A percentile compares a stretch with the other conserved stretches of the same genome.
These are phyloP conservation scores for Diplocarpon rosae DNA, from an alignment of 2,329 filamentous ascomycete genomes.

Conservation along the genomic window DNA sequence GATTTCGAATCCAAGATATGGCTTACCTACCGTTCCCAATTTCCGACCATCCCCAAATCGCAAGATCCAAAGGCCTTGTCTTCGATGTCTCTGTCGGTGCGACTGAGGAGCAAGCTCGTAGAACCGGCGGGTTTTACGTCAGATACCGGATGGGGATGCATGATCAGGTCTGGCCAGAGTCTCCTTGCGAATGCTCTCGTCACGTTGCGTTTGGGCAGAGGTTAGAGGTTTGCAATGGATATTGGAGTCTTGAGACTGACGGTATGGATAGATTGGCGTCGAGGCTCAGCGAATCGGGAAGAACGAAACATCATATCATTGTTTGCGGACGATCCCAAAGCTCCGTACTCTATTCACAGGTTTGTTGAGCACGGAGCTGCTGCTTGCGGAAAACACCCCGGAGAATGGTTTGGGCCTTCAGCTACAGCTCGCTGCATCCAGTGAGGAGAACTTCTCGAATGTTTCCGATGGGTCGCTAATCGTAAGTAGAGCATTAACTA, in stretches of 20 bases:
- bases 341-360: slow-evolving; percentile 88
- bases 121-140: slow-evolving; percentile 79
- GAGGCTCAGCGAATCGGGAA: slow-evolving; percentile 42
- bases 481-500: slow-evolving; percentile 56
- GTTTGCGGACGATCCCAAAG: slow-evolving; percentile 77
- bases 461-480: slow-evolving; percentile 8
- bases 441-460: slow-evolving; percentile 38
- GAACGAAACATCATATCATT: slow-evolving; percentile 65
- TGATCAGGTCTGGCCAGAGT: slow-evolving; percentile 94
- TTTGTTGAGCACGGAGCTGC: slow-evolving; percentile 83
- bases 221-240: slow-evolving; percentile 33
- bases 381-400: slow-evolving; percentile 86
- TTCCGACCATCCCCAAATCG: slow-evolving; percentile 70
- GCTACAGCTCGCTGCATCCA: slow-evolving; percentile 90
- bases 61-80: slow-evolving; percentile 59
- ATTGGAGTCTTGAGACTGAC: neutral
- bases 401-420: slow-evolving; percentile 98
- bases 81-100: slow-evolving; percentile 71
- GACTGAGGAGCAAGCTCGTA: slow-evolving; percentile 67
- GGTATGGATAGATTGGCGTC: slow-evolving; percentile 56
- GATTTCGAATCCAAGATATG: slow-evolving; percentile 91
- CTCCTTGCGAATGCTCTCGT: slow-evolving; percentile 78
- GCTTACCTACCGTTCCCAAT: slow-evolving; percentile 92
- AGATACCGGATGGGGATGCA: slow-evolving; percentile 95
- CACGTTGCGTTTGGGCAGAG: slow-evolving; percentile 65